Conservation (phyloP, 805 yeast genomes). For the Torulaspora gathmanii region DNA sequence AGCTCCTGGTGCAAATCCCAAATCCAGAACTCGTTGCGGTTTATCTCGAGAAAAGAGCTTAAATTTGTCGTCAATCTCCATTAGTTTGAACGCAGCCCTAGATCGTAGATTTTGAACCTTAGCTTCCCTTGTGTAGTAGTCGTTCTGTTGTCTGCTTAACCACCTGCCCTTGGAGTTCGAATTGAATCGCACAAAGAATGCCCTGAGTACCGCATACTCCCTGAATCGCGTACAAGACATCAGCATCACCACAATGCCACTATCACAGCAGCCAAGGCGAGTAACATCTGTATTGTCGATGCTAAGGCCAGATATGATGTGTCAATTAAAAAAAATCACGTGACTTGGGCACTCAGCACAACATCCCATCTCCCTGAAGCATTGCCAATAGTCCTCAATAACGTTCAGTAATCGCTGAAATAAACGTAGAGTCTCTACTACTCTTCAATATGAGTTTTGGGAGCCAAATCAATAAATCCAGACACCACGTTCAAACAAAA, state of each 20-base stretch:
- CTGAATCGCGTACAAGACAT: background rate
- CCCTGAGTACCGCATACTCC: background rate
- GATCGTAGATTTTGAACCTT: constrained; percentile 59
- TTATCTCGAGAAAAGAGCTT: constrained; percentile 45
- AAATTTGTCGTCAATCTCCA: constrained; percentile 66
- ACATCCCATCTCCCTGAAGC: background rate
- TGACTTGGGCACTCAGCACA: too few species aligned
- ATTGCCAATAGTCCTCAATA: background rate
- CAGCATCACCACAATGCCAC: background rate
- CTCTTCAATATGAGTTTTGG: background rate
- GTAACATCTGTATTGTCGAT: too few species aligned
- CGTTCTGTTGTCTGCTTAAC: constrained; percentile 66
- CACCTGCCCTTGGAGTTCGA: constrained; percentile 62
- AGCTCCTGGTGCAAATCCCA: constrained; percentile 93
- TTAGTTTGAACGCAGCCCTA: constrained; percentile 85
- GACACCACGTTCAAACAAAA: background rate
- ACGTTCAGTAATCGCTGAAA: background rate
- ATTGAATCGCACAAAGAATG: constrained; percentile 19
- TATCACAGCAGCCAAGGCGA: too few species aligned
- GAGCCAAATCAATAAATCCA: background rate
- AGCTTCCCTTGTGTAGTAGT: constrained; percentile 64
- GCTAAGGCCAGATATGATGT: background rate
- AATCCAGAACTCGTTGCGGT: constrained; percentile 65
- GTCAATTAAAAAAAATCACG: background rate
- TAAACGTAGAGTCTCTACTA: background rate